These are phyloP conservation scores for Kalmusia sp. DNA, from an alignment of 2,329 filamentous ascomycete species.

Conservation along the genomic window DNA sequence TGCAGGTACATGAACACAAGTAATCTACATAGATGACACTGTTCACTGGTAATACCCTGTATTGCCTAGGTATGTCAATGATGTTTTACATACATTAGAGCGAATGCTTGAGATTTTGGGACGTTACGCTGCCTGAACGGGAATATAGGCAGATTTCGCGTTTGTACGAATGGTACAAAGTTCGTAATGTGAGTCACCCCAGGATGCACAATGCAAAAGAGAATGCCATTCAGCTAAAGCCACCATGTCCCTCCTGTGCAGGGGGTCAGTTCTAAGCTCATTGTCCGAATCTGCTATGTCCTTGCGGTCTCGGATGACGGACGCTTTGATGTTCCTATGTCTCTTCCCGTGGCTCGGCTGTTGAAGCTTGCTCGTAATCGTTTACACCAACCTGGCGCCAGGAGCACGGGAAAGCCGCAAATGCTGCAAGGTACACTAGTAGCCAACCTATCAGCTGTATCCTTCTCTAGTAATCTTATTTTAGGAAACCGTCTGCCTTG, in stretches of 20 bases:
- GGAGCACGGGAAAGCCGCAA: not conserved
- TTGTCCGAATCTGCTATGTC: not conserved
- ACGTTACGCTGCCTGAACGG: not conserved
- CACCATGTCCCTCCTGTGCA: not conserved
- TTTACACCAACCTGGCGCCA: not conserved
- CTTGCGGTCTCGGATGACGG: not conserved
- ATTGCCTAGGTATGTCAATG: no score
- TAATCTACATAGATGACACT: no score
- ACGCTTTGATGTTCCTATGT: not conserved
- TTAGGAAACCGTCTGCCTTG: conserved; percentile 1
- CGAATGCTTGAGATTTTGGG: no score
- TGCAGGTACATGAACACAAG: no score
- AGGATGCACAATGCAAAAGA: not conserved
- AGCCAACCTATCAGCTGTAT: not conserved
- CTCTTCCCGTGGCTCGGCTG: conserved; percentile 2
- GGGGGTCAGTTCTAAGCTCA: not conserved
- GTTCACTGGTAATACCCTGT: no score
- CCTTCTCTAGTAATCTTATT: not conserved
- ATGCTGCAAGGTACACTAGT: conserved; percentile 5
- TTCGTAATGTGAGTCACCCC: not conserved
- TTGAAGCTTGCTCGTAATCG: conserved; percentile 4
- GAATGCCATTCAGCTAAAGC: not conserved
- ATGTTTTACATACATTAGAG: no score
- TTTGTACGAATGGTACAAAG: not conserved
- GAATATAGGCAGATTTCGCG: not conserved